These are phyloP conservation scores for Hemerocallis citrina DNA, from an alignment of 106 monocot genomes.

Conservation along the genomic window DNA sequence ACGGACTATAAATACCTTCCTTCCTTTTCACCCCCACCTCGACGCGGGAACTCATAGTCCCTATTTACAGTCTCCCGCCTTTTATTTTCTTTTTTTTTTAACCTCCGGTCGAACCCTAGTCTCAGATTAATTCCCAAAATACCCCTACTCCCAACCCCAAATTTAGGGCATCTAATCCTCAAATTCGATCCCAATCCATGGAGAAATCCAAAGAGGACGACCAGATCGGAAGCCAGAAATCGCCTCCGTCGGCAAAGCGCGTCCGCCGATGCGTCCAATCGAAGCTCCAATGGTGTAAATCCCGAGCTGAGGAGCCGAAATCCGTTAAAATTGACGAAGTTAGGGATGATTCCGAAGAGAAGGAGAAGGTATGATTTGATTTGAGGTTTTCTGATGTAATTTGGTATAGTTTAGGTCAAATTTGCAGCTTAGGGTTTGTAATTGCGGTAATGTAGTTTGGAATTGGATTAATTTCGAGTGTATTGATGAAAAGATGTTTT, in stretches of 20 bases:
- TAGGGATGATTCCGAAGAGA: constrained; percentile 2
- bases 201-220: not conserved
- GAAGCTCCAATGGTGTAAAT: constrained; percentile 27
- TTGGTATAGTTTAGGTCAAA: not conserved
- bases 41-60: too few species aligned
- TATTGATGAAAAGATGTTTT: not conserved
- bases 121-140: too few species aligned
- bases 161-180: constrained; percentile 2
- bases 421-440: constrained; percentile 1
- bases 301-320: constrained; percentile 6
- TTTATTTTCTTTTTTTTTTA: too few species aligned
- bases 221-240: not conserved
- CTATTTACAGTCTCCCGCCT: too few species aligned
- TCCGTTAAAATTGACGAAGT: not conserved
- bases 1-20: too few species aligned
- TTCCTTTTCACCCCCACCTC: too few species aligned
- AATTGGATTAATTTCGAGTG: too few species aligned
- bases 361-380: constrained; percentile 13
- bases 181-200: not conserved
- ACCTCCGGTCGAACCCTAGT: too few species aligned
- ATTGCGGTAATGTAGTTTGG: too few species aligned
- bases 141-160: too few species aligned
- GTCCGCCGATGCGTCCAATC: constrained; percentile 31
- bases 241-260: constrained; percentile 17
- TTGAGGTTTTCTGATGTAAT: not conserved